Evolutionary conservation across 2,329 filamentous ascomycete species (phyloP).

Genomic region (Talaromyces sp.): DNA sequence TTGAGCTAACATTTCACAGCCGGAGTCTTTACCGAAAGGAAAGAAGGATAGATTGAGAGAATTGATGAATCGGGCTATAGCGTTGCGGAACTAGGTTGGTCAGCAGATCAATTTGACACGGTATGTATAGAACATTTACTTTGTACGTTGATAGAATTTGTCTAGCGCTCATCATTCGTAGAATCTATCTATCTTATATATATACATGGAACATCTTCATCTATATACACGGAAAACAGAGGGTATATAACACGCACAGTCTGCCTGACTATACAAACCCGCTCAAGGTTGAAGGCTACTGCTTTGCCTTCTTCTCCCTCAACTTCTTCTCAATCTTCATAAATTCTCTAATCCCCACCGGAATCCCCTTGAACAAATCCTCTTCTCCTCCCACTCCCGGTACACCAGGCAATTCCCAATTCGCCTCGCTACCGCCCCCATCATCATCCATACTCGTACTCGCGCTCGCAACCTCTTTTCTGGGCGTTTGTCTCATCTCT

Average conservation of each 20-base stretch:
- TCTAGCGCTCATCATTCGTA: constrained; percentile 9
- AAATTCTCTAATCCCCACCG: constrained; percentile 91
- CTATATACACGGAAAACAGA: not conserved
- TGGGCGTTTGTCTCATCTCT: constrained; percentile 34
- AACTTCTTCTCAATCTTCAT: constrained; percentile 95
- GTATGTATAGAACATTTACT: not conserved
- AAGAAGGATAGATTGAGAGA: constrained; percentile 32
- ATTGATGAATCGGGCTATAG: constrained; percentile 30
- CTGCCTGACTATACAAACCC: not conserved
- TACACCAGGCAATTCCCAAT: constrained; percentile 54
- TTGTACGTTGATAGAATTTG: constrained; percentile 2
- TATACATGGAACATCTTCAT: not conserved
- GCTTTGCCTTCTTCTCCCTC: constrained; percentile 70
- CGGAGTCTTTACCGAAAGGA: constrained; percentile 29
- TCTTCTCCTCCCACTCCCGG: constrained; percentile 40
- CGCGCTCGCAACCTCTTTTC: constrained; percentile 49
- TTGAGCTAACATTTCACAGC: constrained; percentile 24
- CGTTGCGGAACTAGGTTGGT: not conserved
- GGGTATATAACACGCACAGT: not conserved
- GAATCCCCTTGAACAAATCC: constrained; percentile 74
- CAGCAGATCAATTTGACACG: not conserved
- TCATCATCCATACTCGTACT: constrained; percentile 73
- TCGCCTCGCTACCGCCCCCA: constrained; percentile 70
- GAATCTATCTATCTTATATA: constrained; percentile 11
- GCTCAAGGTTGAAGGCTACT: constrained; percentile 27